These are phyloP conservation scores for Fusarium cyanostomum DNA, from an alignment of 2,329 filamentous ascomycete genomes.

Conservation along the genomic window DNA sequence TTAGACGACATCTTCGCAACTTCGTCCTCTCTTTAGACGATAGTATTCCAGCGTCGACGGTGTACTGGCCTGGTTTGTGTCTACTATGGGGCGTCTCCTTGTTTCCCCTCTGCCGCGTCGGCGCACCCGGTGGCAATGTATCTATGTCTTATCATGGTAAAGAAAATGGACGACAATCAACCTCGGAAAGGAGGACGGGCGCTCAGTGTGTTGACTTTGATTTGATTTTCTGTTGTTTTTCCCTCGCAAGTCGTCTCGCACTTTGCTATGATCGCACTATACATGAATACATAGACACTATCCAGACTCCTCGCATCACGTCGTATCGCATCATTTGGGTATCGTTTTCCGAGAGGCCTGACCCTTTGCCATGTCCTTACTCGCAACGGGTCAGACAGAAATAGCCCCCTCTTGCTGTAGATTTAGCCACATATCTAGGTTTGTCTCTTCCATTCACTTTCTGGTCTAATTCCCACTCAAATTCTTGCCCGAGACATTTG, in stretches of 20 bases:
- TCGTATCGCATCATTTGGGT: constrained; percentile 17
- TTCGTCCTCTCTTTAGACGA: neutral
- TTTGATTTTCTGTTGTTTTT: constrained; percentile 1
- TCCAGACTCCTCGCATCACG: constrained; percentile 7
- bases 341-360: constrained; percentile 5
- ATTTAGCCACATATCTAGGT: neutral
- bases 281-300: constrained; percentile 6
- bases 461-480: too few species aligned
- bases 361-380: neutral
- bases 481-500: too few species aligned
- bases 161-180: too few species aligned
- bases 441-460: neutral
- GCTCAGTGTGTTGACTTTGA: neutral
- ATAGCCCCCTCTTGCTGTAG: neutral
- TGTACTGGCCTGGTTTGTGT: neutral
- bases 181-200: neutral
- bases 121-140: neutral
- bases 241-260: neutral
- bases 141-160: neutral
- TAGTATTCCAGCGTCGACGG: neutral
- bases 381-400: neutral
- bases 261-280: neutral
- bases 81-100: neutral
- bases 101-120: neutral
- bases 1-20: neutral